Conservation (phyloP, 2,329 filamentous ascomycete species). For the Stemphylium beticola region DNA sequence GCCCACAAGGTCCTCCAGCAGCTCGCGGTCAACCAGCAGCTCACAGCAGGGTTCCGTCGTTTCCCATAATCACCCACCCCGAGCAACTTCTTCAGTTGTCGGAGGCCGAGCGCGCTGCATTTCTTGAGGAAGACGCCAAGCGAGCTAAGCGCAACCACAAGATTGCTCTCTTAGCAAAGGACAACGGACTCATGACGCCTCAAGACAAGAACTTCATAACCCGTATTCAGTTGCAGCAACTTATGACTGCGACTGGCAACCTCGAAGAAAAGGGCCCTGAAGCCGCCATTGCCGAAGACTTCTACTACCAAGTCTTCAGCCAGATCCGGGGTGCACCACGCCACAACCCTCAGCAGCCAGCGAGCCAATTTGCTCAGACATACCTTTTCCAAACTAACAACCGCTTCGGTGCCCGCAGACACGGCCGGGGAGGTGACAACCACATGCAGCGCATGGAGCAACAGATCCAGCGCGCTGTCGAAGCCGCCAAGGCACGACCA, state of each 20-base stretch:
- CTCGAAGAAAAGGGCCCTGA: conserved; percentile 81
- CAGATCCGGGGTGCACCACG: conserved; percentile 90
- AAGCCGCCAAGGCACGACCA: conserved; percentile 94
- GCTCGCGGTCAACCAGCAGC: conserved; percentile 43
- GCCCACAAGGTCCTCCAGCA: conserved; percentile 31
- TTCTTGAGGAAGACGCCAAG: conserved; percentile 89
- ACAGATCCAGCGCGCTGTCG: conserved; percentile 95
- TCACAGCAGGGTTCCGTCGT: conserved; percentile 56
- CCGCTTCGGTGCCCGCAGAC: conserved; percentile 76
- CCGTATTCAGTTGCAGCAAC: conserved; percentile 93
- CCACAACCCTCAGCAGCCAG: conserved; percentile 88
- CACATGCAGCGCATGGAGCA: conserved; percentile 99
- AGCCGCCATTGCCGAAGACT: conserved; percentile 85
- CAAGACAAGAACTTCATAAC: conserved; percentile 99
- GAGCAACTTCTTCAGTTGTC: conserved; percentile 78
- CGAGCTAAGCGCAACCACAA: conserved; percentile 98
- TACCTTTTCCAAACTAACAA: conserved; percentile 95
- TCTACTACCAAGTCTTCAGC: conserved; percentile 97
- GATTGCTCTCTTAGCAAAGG: conserved; percentile 89
- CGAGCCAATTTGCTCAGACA: conserved; percentile 96
- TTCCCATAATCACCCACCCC: conserved; percentile 67
- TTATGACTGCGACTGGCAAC: conserved; percentile 90
- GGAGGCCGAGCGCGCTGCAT: conserved; percentile 82
- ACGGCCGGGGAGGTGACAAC: conserved; percentile 86
- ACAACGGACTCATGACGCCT: conserved; percentile 97